Base-by-base conservation (phyloP, 73 alveolate species). In the Paramecium primaurelia region DNA sequence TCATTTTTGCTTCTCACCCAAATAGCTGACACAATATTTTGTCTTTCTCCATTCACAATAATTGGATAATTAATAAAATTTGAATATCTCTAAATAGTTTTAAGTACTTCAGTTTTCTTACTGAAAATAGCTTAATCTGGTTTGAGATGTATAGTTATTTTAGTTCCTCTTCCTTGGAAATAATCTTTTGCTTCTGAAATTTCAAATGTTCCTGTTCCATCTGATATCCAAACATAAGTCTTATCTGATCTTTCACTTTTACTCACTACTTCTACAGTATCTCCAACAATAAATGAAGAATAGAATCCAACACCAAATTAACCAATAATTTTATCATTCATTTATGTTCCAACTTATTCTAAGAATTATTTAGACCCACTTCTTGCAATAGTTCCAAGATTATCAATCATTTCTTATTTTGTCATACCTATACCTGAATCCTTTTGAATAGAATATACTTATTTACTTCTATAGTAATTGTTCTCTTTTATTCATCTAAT, bases 251-350 rank as follows among this genome's bases (percentile, higher is more conserved):
- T 93, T 59, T 94, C 96, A 51, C 94, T 86, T 87, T 95, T 95
- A 6, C 95, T 71, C 6, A 92, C 49, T 2, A 95, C 98, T 59
- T 91, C 95, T 4, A 95, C 98, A 54, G 94, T 85, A 37, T 95
- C 96, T 44, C 95, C 97, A 9, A 95, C 98, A 88, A 95, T 95
- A 84, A 95, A 95, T 14, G 93, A 64, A 2, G 97, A 94, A 73
- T 95, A 95, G 45, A 95, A 95, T 59, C 98, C 98, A 36, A 95
- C 98, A 38, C 98, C 98, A 92, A 95, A 95, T 88, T 95, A 80
- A 49, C 98, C 98, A 88, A 95, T 95, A 47, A 95, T 95, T 20
- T 88, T 73, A 20, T 95, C 98, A 59, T 91, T 83, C 75, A 77
- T 30, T 20, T 68, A 49, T 71, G 77, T 68, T 83, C 96, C 96